Evolutionary conservation across 176 grass and related monocot species (phyloP).

Genomic region (Neostapfia colusana): DNA sequence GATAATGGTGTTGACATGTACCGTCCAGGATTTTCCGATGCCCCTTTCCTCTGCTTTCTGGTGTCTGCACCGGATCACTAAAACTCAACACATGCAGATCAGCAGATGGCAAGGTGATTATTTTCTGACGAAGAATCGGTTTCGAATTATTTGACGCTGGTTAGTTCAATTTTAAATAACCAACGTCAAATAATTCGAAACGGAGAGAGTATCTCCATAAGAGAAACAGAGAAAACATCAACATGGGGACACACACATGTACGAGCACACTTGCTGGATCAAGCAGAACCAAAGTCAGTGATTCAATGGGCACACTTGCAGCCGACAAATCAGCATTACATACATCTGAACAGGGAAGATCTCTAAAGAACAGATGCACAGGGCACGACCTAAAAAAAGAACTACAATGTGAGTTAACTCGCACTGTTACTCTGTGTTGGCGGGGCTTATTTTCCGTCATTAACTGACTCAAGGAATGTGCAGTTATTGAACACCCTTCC

Average conservation of each 20-base stretch:
- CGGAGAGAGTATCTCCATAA: background rate
- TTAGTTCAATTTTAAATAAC: no score
- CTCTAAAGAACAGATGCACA: background rate
- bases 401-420: background rate
- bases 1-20: conserved; percentile 47
- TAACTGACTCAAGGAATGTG: background rate
- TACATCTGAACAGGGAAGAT: background rate
- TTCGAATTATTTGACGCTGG: no score
- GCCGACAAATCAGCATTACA: background rate
- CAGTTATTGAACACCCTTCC: conserved; percentile 19
- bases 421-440: background rate
- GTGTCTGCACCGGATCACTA: background rate
- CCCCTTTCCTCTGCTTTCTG: background rate
- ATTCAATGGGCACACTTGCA: no score
- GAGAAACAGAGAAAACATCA: background rate
- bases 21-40: conserved; percentile 37
- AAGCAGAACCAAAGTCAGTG: no score
- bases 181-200: no score
- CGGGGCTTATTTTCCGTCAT: background rate
- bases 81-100: background rate
- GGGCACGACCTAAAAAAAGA: background rate
- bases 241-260: background rate
- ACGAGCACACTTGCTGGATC: no score
- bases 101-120: background rate
- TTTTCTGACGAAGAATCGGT: background rate